Percentiles rank a stretch among this genome's conserved stretches.
Conservation (phyloP, 2,329 filamentous ascomycete genomes). For the Colletotrichum scovillei region DNA sequence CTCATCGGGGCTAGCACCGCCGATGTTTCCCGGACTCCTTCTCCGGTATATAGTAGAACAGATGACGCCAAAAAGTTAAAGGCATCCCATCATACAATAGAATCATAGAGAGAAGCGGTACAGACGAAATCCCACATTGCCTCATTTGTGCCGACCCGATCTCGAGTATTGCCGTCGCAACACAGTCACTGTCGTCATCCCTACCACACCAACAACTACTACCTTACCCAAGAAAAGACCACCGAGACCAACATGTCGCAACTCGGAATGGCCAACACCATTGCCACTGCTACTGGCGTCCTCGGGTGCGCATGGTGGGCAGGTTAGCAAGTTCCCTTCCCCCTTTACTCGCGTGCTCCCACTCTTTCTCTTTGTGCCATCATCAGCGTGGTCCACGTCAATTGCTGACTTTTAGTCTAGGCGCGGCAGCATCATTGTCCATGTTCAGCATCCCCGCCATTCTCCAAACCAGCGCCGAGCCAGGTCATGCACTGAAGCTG, state of each 20-base stretch:
- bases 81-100: background rate
- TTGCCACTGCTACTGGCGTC: constrained; percentile 32
- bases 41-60: background rate
- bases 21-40: background rate
- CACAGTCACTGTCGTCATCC: background rate
- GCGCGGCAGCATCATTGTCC: constrained; percentile 50
- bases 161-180: too few species aligned
- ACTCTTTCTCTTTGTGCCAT: background rate
- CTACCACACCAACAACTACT: background rate
- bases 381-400: background rate
- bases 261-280: constrained; percentile 23
- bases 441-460: constrained; percentile 47
- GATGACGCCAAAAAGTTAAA: background rate
- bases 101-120: background rate
- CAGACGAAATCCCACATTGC: background rate
- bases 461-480: constrained; percentile 40
- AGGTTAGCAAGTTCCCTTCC: constrained; percentile 5
- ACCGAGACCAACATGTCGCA: constrained; percentile 21
- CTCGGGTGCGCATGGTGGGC: constrained; percentile 32
- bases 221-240: background rate
- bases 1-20: background rate
- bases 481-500: constrained; percentile 44
- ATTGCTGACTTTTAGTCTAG: constrained; percentile 40
- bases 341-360: background rate
- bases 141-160: background rate